Evolutionary conservation across 768 basidiomycete species (phyloP).

Genomic region (Trametes cubensis): DNA sequence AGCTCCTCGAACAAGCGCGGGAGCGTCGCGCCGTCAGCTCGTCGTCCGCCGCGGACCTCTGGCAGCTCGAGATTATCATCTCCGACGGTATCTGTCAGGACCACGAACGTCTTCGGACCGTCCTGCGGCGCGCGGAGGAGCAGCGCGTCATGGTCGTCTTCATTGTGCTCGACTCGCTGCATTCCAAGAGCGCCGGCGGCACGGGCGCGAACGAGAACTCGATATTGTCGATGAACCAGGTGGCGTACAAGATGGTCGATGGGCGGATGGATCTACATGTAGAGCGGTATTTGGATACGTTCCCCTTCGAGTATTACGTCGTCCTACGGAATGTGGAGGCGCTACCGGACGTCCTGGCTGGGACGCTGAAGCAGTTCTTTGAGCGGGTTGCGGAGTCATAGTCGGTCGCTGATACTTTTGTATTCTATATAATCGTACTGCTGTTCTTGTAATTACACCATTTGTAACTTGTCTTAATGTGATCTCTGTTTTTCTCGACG

Average conservation of each 20-base stretch:
- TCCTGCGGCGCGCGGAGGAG: conserved; percentile 84
- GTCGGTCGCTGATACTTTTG: background rate
- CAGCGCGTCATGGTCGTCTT: conserved; percentile 96
- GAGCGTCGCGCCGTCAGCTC: conserved; percentile 63
- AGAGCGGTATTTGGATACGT: conserved; percentile 89
- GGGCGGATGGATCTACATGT: conserved; percentile 87
- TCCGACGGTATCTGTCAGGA: conserved; percentile 99
- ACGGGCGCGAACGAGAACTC: conserved; percentile 50
- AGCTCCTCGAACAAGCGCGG: conserved; percentile 74
- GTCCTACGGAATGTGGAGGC: conserved; percentile 90
- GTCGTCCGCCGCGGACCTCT: conserved; percentile 76
- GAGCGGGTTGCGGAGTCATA: conserved; percentile 77
- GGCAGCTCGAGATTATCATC: conserved; percentile 98
- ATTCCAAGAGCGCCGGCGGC: conserved; percentile 41
- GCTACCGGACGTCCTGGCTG: conserved; percentile 85
- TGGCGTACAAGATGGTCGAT: conserved; percentile 78
- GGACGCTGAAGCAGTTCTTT: conserved; percentile 91
- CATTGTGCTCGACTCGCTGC: conserved; percentile 90
- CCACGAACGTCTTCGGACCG: conserved; percentile 78
- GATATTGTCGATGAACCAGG: conserved; percentile 92
- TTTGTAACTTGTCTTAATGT: too few species aligned
- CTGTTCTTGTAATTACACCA: too few species aligned
- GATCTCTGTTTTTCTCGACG: too few species aligned
- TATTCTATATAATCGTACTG: too few species aligned
- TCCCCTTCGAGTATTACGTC: conserved; percentile 98